These are phyloP conservation scores for Boletus reticuloceps DNA, from an alignment of 768 basidiomycete genomes.

Conservation along the genomic window DNA sequence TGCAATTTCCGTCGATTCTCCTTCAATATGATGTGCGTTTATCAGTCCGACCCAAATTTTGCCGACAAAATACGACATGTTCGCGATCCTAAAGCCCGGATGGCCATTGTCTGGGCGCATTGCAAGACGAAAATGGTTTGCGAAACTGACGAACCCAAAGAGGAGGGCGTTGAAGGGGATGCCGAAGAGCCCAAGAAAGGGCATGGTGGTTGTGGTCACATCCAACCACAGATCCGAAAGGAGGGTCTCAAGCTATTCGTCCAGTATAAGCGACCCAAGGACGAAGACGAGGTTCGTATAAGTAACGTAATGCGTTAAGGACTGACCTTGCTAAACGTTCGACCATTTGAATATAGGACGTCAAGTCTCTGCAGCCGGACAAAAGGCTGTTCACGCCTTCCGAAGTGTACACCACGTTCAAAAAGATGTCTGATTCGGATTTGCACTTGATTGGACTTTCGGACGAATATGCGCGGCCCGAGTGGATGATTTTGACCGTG, in stretches of 20 bases:
- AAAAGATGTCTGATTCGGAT: constrained; percentile 91
- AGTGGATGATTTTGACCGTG: constrained; percentile 99
- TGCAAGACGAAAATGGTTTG: constrained; percentile 90
- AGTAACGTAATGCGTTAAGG: neutral
- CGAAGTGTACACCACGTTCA: constrained; percentile 92
- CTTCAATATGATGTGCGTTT: constrained; percentile 27
- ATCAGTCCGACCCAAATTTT: constrained; percentile 78
- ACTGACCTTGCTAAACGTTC: constrained; percentile 10
- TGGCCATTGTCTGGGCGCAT: constrained; percentile 81
- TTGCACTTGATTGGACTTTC: constrained; percentile 88
- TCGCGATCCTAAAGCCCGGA: constrained; percentile 82
- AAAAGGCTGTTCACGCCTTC: constrained; percentile 79
- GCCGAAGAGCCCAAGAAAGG: constrained; percentile 78
- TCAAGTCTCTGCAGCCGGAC: constrained; percentile 78
- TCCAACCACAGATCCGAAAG: constrained; percentile 86
- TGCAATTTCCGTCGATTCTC: constrained; percentile 26
- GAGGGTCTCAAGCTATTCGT: constrained; percentile 94
- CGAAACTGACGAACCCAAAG: constrained; percentile 85
- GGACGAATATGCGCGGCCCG: constrained; percentile 93
- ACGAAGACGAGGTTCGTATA: constrained; percentile 86
- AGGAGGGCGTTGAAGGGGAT: constrained; percentile 69
- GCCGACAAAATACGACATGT: constrained; percentile 85
- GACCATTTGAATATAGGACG: constrained; percentile 48
- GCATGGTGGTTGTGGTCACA: constrained; percentile 96
- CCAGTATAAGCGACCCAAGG: constrained; percentile 92